Evolutionary conservation across 2,329 filamentous ascomycete genomes (phyloP).

Genomic region (Magnaporthiopsis poae): DNA sequence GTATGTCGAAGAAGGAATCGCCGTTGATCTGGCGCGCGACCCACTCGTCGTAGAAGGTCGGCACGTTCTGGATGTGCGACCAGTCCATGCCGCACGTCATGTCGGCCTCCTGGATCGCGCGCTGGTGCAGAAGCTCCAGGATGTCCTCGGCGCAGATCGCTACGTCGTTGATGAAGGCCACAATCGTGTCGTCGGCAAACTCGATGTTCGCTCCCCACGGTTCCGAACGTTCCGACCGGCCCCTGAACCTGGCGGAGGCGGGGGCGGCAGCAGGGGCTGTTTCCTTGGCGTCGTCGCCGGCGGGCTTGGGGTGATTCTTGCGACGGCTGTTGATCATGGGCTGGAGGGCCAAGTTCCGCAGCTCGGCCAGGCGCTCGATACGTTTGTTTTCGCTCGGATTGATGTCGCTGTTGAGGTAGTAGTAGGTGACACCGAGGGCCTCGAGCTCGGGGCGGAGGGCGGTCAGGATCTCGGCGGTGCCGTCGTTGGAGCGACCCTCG

Average conservation of each 20-base stretch:
- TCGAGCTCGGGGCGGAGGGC: slow-evolving; percentile 30
- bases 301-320: slow-evolving; percentile 13
- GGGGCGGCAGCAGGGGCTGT: no score
- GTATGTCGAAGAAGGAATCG: slow-evolving; percentile 44
- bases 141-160: slow-evolving; percentile 43
- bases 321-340: slow-evolving; percentile 25
- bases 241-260: neutral
- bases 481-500: slow-evolving; percentile 44
- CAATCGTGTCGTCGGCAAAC: slow-evolving; percentile 27
- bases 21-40: slow-evolving; percentile 40
- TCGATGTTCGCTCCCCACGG: neutral
- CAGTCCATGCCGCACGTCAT: slow-evolving; percentile 53
- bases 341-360: slow-evolving; percentile 43
- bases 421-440: slow-evolving; percentile 29
- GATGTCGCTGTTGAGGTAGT: slow-evolving; percentile 30
- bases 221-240: neutral
- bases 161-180: slow-evolving; percentile 46
- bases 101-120: slow-evolving; percentile 32
- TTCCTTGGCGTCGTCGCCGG: slow-evolving; percentile 12
- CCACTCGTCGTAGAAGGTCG: slow-evolving; percentile 49
- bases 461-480: slow-evolving; percentile 39
- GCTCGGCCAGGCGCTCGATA: slow-evolving; percentile 35
- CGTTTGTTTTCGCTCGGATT: slow-evolving; percentile 34
- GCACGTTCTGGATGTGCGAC: slow-evolving; percentile 32
- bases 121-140: slow-evolving; percentile 44